These are phyloP conservation scores for Candida khao-thaluensis DNA, from an alignment of 805 yeast genomes.

Conservation along the genomic window DNA sequence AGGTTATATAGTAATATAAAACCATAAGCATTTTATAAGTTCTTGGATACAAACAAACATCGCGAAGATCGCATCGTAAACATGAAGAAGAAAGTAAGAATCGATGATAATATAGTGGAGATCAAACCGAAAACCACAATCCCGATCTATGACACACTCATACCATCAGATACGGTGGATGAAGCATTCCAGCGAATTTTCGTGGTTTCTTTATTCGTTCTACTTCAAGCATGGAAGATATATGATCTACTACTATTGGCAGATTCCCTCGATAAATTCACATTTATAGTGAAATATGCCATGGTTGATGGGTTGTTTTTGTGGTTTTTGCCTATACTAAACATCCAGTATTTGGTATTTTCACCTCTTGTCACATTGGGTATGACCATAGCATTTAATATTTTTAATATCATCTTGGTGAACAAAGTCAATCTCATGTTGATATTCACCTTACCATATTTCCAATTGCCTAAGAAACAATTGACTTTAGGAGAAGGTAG, in stretches of 20 bases:
- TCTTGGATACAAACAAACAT: too few relatives aligned
- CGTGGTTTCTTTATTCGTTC: conserved; percentile 60
- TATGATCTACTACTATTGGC: conserved; percentile 62
- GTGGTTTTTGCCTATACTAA: conserved; percentile 68
- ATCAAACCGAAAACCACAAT: conserved; percentile 7
- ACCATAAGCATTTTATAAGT: too few relatives aligned
- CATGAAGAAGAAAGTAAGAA: conserved; percentile 14
- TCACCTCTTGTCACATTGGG: conserved; percentile 53
- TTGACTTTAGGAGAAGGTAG: conserved; percentile 53
- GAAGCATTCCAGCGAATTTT: conserved; percentile 74
- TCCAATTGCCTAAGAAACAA: conserved; percentile 47
- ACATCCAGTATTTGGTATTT: conserved; percentile 73
- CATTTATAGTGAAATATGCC: conserved; percentile 68
- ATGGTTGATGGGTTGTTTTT: conserved; percentile 70
- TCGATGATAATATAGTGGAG: conserved; percentile 14
- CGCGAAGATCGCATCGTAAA: too few relatives aligned
- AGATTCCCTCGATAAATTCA: conserved; percentile 44
- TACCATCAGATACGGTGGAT: conserved; percentile 67
- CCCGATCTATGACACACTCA: conserved; percentile 29
- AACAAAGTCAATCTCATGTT: conserved; percentile 51
- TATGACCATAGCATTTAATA: conserved; percentile 47
- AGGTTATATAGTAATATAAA: too few relatives aligned
- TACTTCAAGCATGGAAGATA: conserved; percentile 84
- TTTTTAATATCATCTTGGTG: conserved; percentile 54
- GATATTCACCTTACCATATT: conserved; percentile 36